These are phyloP conservation scores for Rhinocladiella mackenziei DNA, from an alignment of 2,329 filamentous ascomycete genomes.

Conservation along the genomic window DNA sequence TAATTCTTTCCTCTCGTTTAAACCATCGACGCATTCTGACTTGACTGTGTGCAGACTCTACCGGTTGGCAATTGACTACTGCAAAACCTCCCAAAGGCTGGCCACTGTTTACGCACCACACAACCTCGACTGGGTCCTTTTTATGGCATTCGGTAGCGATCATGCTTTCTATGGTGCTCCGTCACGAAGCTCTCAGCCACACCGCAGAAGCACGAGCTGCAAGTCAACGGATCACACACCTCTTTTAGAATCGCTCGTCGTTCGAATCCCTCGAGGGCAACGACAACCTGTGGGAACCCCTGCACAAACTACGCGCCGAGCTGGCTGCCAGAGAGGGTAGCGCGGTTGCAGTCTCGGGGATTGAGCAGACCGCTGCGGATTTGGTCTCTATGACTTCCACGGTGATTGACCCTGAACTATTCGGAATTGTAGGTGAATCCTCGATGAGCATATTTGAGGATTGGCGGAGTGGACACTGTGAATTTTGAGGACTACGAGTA, in stretches of 20 bases:
- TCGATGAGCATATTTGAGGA: not conserved
- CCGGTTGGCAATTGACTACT: conserved; percentile 10
- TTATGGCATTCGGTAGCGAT: conserved; percentile 14
- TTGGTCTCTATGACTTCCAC: conserved; percentile 9
- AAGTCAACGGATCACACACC: conserved; percentile 4
- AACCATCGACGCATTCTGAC: not conserved
- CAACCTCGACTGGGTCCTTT: conserved; percentile 13
- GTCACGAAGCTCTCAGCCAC: conserved; percentile 10
- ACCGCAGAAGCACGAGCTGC: conserved; percentile 9
- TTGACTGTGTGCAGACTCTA: not conserved
- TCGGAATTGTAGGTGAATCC: conserved; percentile 2
- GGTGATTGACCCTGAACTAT: conserved; percentile 9
- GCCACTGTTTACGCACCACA: conserved; percentile 9
- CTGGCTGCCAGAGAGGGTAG: conserved; percentile 4
- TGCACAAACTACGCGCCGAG: conserved; percentile 7
- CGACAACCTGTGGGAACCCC: conserved; percentile 13
- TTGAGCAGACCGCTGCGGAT: not conserved
- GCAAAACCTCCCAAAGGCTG: conserved; percentile 6
- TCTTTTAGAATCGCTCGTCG: conserved; percentile 11
- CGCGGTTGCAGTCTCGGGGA: not conserved
- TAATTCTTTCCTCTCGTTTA: not conserved
- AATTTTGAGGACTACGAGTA: no score
- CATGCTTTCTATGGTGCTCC: conserved; percentile 13
- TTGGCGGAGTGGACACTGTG: no score
- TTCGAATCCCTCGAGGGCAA: conserved; percentile 8